Evolutionary conservation across 1,139 yeast species (phyloP).

Genomic region (Scheffersomyces insectosa): DNA sequence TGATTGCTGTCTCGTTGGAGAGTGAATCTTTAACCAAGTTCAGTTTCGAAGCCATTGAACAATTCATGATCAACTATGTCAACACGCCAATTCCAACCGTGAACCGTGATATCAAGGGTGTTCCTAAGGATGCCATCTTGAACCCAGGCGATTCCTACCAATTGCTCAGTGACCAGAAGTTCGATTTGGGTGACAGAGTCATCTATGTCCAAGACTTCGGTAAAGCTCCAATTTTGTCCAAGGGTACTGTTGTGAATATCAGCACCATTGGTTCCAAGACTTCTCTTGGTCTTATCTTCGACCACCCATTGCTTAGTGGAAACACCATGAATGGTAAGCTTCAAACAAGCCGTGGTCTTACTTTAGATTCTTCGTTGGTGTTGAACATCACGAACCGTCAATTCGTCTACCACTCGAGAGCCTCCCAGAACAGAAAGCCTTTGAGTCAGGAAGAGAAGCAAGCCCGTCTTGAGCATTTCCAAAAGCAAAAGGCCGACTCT

Average conservation of each 20-base stretch:
- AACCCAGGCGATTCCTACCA: slow-evolving; percentile 75
- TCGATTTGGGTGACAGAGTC: slow-evolving; percentile 87
- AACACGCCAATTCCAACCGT: slow-evolving; percentile 42
- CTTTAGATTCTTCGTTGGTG: slow-evolving; percentile 78
- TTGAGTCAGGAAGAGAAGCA: slow-evolving; percentile 24
- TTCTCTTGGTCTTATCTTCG: slow-evolving; percentile 77
- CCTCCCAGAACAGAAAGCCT: slow-evolving; percentile 50
- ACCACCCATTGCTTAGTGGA: slow-evolving; percentile 79
- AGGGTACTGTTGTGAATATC: slow-evolving; percentile 89
- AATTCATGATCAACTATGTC: slow-evolving; percentile 52
- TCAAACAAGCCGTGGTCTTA: slow-evolving; percentile 75
- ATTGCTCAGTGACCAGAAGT: slow-evolving; percentile 71
- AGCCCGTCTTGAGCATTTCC: slow-evolving; percentile 19
- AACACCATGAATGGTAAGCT: slow-evolving; percentile 77
- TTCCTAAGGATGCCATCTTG: slow-evolving; percentile 82
- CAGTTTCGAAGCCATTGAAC: slow-evolving; percentile 70
- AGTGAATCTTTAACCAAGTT: slow-evolving; percentile 75
- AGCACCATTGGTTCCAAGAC: slow-evolving; percentile 61
- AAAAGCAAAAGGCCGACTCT: slow-evolving; percentile 21
- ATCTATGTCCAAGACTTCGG: slow-evolving; percentile 85
- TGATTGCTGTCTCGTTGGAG: slow-evolving; percentile 70
- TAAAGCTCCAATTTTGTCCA: slow-evolving; percentile 81
- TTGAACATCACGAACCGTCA: slow-evolving; percentile 76
- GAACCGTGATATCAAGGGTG: slow-evolving; percentile 68
- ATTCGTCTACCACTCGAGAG: slow-evolving; percentile 72